Base-by-base conservation (phyloP, 495 filamentous ascomycete genomes). In the Sabuloglossum arenarium region DNA sequence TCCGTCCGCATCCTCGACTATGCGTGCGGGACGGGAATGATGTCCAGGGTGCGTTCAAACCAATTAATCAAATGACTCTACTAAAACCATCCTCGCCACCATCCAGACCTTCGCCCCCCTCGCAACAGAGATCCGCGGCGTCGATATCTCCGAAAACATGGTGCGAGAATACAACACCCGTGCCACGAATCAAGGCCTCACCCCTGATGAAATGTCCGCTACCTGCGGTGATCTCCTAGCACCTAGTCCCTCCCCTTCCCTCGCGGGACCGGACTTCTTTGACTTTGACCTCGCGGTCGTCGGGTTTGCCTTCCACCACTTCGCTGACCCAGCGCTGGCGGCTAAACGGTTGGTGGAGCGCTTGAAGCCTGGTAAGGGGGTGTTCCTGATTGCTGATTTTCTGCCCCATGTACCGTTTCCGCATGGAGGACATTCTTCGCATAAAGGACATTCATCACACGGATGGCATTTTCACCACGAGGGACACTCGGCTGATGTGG, bases 251-350 rank as follows among this genome's bases (percentile, higher is more conserved):
- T 59, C 68, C 1, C 60, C 72, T 4, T 58, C 60, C 6, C 65
- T 81, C 23, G 61, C 68, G 2, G 64, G 63, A 0, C 67, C 76
- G 0, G 73, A 76, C 24, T 79, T 74, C 62, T 71, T 63, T 57
- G 63, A 75, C 52, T 84, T 87, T 61, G 80, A 86, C 59, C 54
- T 86, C 29, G 76, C 77, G 4, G 73, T 73, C 16, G 73, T 86
- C 29, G 78, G 83, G 24, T 72, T 79, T 55, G 84, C 77, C 0
- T 74, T 86, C 60, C 85, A 89, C 64, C 84, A 89, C 61, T 85
- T 89, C 58, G 74, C 79, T 52, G 67, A 81, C 58, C 78, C 81
- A 0, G 67, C 66, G 3, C 65, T 75, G 42, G 77, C 79, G 10
- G 66, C 80, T 45, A 67, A 70, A 54, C 65, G 75, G 25, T 70